phyloP scores from a whole-genome alignment of 1,284 basidiomycete species.

The Schizophyllum commune region DNA sequence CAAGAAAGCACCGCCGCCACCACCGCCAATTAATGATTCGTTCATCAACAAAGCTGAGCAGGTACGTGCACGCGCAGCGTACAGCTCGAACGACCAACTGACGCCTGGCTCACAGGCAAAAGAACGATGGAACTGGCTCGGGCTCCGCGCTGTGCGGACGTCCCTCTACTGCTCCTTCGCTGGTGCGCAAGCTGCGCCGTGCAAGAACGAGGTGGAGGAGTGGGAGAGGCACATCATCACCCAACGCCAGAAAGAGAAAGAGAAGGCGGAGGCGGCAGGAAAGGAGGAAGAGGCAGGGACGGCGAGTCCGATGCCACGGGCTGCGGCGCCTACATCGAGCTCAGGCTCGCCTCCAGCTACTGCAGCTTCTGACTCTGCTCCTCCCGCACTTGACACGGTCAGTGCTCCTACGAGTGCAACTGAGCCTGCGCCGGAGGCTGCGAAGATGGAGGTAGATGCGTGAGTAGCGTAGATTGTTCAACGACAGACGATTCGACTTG shows the following conservation, averaged over 20 bases:
- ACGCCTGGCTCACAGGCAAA: conserved; percentile 44
- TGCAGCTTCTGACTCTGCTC: background rate
- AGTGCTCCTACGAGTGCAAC: background rate
- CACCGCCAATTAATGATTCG: conserved; percentile 40
- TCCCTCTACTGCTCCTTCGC: background rate
- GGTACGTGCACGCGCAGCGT: conserved; percentile 26
- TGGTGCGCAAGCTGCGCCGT: conserved; percentile 57
- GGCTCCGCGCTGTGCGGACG: conserved; percentile 57
- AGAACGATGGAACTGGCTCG: conserved; percentile 68
- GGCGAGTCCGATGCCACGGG: conserved; percentile 6
- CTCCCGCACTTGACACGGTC: background rate
- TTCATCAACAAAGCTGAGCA: conserved; percentile 50
- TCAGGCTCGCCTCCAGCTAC: background rate
- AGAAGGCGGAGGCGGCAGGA: conserved; percentile 43
- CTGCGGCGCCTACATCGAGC: conserved; percentile 1
- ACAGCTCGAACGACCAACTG: background rate
- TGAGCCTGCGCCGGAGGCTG: background rate
- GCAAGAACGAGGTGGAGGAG: conserved; percentile 75
- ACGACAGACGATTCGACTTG: too few relatives aligned
- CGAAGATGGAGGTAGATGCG: background rate
- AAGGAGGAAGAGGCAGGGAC: conserved; percentile 26
- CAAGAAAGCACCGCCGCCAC: conserved; percentile 24
- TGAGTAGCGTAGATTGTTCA: background rate
- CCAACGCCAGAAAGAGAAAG: conserved; percentile 57
- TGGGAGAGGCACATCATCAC: conserved; percentile 25